phyloP scores from a whole-genome alignment of 345 rosid genomes.

The Hibiscus syriacus region DNA sequence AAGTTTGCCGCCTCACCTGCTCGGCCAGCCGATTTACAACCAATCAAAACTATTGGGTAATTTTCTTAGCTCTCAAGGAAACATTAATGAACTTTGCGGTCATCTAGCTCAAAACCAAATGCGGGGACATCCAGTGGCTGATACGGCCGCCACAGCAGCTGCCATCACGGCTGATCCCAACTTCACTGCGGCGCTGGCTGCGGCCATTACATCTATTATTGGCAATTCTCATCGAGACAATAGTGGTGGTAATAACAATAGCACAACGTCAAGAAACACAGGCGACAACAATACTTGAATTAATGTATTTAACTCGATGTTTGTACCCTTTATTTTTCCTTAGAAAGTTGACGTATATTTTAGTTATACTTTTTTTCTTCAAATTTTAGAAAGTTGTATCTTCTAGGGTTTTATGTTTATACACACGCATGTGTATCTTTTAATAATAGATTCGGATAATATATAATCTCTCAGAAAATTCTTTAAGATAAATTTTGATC shows the following conservation, averaged over 20 bases:
- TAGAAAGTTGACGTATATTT: neutral
- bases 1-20: neutral
- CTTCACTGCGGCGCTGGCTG: constrained; percentile 46
- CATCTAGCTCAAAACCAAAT: constrained; percentile 3
- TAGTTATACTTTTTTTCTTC: neutral
- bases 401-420: neutral
- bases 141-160: constrained; percentile 36
- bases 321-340: neutral
- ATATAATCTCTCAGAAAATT: too few relatives aligned
- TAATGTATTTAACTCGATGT: neutral
- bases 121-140: neutral
- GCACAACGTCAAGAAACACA: neutral
- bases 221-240: constrained; percentile 11
- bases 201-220: constrained; percentile 42
- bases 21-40: constrained; percentile 4
- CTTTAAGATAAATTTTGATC: too few relatives aligned
- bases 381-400: neutral
- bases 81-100: neutral
- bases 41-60: constrained; percentile 30
- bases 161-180: constrained; percentile 48
- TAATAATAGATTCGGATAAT: too few relatives aligned
- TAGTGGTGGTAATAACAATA: neutral
- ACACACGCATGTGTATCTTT: neutral
- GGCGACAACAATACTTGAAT: constrained; percentile 6
- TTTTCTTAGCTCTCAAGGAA: constrained; percentile 7